A percentile compares a stretch with the other conserved stretches of the same genome.
Evolutionary conservation across 2,329 filamentous ascomycete genomes (phyloP).

Genomic region (Daldinia eschscholtzii): DNA sequence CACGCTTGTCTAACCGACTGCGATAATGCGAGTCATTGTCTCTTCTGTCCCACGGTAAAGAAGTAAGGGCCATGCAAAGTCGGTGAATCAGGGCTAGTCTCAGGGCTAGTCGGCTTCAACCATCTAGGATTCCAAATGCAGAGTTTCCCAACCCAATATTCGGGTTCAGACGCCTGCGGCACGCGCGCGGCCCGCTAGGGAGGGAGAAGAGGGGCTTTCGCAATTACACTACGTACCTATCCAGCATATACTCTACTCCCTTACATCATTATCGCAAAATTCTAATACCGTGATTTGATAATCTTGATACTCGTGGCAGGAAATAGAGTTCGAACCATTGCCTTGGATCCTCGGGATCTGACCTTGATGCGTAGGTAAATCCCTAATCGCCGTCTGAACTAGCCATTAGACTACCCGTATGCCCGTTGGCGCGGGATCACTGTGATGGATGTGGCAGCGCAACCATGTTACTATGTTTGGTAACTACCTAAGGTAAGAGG

Average conservation of each 20-base stretch:
- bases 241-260: constrained; percentile 16
- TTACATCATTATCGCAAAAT: constrained; percentile 33
- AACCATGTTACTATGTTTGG: constrained; percentile 24
- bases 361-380: constrained; percentile 14
- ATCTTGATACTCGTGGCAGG: constrained; percentile 9
- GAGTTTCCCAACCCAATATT: constrained; percentile 20
- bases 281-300: constrained; percentile 23
- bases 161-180: constrained; percentile 32
- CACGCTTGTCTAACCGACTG: constrained; percentile 17
- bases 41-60: constrained; percentile 15
- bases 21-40: constrained; percentile 39
- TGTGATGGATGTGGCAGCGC: constrained; percentile 5
- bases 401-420: constrained; percentile 27
- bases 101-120: constrained; percentile 22
- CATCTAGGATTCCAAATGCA: constrained; percentile 21
- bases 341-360: constrained; percentile 24
- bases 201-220: constrained; percentile 30
- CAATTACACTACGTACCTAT: background rate
- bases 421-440: constrained; percentile 21
- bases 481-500: background rate
- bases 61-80: constrained; percentile 40
- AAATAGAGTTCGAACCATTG: constrained; percentile 16
- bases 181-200: constrained; percentile 38
- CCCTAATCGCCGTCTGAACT: constrained; percentile 23
- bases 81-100: constrained; percentile 34